phyloP scores from a whole-genome alignment of 306 rosid genomes.

The Betula pendula region DNA sequence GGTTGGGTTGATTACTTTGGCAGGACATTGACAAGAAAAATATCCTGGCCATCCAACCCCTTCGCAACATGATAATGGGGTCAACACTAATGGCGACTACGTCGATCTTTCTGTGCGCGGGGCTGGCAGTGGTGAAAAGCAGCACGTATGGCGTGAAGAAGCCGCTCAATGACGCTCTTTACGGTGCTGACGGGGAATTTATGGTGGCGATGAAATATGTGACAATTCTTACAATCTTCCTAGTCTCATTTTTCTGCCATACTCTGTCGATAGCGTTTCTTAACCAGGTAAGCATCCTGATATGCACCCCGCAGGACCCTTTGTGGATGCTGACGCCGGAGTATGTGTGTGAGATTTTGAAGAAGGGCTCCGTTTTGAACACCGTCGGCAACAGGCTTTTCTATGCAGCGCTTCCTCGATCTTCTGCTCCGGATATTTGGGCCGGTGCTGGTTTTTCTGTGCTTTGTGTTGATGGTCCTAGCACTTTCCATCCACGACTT shows the following conservation, averaged over 20 bases:
- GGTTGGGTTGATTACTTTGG: no score
- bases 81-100: conserved; percentile 46
- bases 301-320: conserved; percentile 5
- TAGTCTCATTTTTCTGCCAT: conserved; percentile 34
- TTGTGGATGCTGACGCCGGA: conserved; percentile 6
- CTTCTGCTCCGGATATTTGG: conserved; percentile 46
- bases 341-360: conserved; percentile 24
- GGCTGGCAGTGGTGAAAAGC: conserved; percentile 40
- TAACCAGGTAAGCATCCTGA: conserved; percentile 26
- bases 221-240: conserved; percentile 23
- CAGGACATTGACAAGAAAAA: conserved; percentile 48
- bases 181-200: conserved; percentile 33
- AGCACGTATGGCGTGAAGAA: conserved; percentile 34
- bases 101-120: conserved; percentile 35
- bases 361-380: conserved; percentile 13
- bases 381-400: conserved; percentile 40
- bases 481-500: conserved; percentile 22
- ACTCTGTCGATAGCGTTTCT: conserved; percentile 28
- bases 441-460: conserved; percentile 31
- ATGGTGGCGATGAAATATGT: conserved; percentile 33
- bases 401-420: conserved; percentile 37
- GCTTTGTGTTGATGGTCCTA: conserved; percentile 23
- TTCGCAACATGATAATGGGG: conserved; percentile 46
- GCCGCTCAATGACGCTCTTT: conserved; percentile 22
- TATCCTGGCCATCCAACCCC: conserved; percentile 42